Base-by-base conservation (phyloP, 2,329 filamentous ascomycete species). In the Cladosporium austrohemisphaericum region DNA sequence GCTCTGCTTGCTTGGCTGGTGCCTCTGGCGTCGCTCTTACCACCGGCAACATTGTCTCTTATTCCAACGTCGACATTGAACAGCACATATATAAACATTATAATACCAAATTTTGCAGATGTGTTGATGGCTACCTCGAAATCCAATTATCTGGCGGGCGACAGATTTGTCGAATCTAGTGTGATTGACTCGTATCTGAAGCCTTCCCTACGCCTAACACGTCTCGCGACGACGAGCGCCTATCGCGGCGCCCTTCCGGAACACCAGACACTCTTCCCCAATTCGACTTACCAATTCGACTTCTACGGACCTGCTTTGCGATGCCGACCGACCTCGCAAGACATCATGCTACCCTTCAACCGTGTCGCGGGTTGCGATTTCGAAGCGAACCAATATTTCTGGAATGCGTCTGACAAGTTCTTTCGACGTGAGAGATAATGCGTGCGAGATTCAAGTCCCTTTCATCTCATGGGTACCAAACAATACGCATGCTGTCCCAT, bases 391-490 rank as follows among this genome's bases (percentile, higher is more conserved):
- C 9, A n/a, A 29, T 10, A n/a, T n/a, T n/a, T n/a, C n/a, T n/a
- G n/a, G n/a, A n/a, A n/a, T n/a, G n/a, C n/a, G n/a, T n/a, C n/a
- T n/a, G n/a, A n/a, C n/a, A n/a, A n/a, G n/a, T n/a, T n/a, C n/a
- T n/a, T n/a, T n/a, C n/a, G 25, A 19, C 10, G 14, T 7, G 2
- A 10, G 25, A 18, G 26, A 31, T 3, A 16, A 41, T 11, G 10
- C 25, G 8, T 41, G 38, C 7, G 6, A 29, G 11, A 19, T 18
- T 6, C 11, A 29, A 16, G 38, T 41, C 3, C 41, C 41, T 18
- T 45, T 33, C 23, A 20, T 45, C n/a, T 22, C 41, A 16, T 45
- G 41, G 41, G 41, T 45, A 7, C 41, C 41, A 6, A 16, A 36
- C 8, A 18, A 22, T 6, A 14, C 13, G 2, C 5, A 13, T 14